Evolutionary conservation across 306 rosid species (phyloP).

Genomic region (Morella rubra): DNA sequence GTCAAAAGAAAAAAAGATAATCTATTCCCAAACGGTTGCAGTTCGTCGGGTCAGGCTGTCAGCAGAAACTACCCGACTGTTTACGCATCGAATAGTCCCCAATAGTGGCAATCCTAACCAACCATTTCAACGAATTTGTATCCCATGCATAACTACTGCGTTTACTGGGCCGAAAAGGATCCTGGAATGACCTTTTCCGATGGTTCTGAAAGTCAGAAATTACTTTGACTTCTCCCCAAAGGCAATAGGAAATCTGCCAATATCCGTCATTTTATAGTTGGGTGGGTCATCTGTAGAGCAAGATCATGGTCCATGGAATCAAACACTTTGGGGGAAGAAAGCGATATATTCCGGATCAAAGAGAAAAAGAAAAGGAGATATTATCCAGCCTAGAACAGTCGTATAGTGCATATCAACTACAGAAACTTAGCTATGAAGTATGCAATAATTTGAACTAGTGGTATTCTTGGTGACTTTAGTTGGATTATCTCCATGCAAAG

Average conservation of each 20-base stretch:
- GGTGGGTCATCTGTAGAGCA: slow-evolving; percentile 20
- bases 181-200: too few relatives aligned
- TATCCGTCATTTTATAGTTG: not conserved
- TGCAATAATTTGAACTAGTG: slow-evolving; percentile 35
- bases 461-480: slow-evolving; percentile 18
- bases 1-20: too few relatives aligned
- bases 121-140: too few relatives aligned
- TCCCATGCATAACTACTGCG: too few relatives aligned
- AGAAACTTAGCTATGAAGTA: slow-evolving; percentile 66
- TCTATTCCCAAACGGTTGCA: too few relatives aligned
- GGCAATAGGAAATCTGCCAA: not conserved
- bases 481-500: slow-evolving; percentile 27
- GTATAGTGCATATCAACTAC: slow-evolving; percentile 24
- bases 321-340: slow-evolving; percentile 27
- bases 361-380: slow-evolving; percentile 34
- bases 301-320: slow-evolving; percentile 21
- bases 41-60: too few relatives aligned
- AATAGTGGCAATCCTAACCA: not conserved
- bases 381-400: slow-evolving; percentile 61
- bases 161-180: not conserved
- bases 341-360: not conserved
- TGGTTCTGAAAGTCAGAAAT: too few relatives aligned
- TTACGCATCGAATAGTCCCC: too few relatives aligned
- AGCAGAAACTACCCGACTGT: too few relatives aligned
- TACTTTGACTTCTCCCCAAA: not conserved